Base-by-base conservation (phyloP, 2,329 filamentous ascomycete species). In the Penicillium sp. region DNA sequence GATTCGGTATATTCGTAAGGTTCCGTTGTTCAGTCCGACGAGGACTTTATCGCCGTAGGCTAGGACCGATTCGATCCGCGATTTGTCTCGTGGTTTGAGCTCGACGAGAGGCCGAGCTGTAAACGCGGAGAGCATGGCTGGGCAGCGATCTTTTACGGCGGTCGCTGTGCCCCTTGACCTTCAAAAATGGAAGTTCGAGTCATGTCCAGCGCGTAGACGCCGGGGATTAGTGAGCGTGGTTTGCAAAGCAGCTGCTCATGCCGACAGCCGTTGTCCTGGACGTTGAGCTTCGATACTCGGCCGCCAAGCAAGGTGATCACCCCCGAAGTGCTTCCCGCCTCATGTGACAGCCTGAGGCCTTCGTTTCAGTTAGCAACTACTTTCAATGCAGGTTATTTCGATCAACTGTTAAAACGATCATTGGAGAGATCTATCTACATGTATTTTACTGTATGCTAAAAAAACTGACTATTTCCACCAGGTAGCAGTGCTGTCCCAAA, bases 21-120 rank as follows among this genome's bases (percentile, higher is more conserved):
- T 89, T 71, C 95, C 95, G 45, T 90, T 96, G 79, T 92, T 97
- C 66, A 99, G 85, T 60, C 95, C 95, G 62, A 97, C 93, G 58
- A 99, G 86, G 41, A 99, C 86, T 66, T 93, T 89, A 76, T 99
- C 95, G 74, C 93, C 93, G 79, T 97, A 92, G 64, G 94, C 92
- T 52, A 98, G 85, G 69, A 99, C 92, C 54, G 92, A 95, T 81
- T 99, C 95, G 80, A 99, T 97, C 84, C 91, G 95, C 68, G 92
- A 96, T 84, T 96, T 97, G 87, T 98, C 94, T 79, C 92, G 90
- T 79, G 89, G 89, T 82, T 91, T 93, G 73, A 99, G 90, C 91
- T 99, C 95, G 84, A 98, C 91, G 77, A 99, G 94, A 67, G 93
- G 91, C 75, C 92, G 91, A 82, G 95, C 93, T 71, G 91, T 96